A percentile compares a stretch with the other conserved stretches of the same genome.
These are phyloP conservation scores for Geranium incanum DNA, from an alignment of 441 rosid genomes.

Conservation along the genomic window DNA sequence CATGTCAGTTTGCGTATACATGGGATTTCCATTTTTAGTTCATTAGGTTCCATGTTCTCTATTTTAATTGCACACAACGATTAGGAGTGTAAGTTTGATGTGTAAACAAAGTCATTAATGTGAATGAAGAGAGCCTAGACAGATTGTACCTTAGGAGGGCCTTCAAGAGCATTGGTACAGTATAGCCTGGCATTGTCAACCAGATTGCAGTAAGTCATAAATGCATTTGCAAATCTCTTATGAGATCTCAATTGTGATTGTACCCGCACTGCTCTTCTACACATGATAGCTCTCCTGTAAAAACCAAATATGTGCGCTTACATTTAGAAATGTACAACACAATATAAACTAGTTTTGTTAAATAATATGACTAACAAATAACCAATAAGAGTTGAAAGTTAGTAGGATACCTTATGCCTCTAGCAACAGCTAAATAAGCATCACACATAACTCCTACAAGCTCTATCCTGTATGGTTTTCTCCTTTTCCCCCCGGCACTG, in stretches of 20 bases:
- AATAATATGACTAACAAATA: background rate
- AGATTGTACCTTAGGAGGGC: constrained; percentile 51
- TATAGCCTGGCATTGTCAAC: constrained; percentile 52
- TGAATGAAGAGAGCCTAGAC: background rate
- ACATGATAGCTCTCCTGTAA: constrained; percentile 67
- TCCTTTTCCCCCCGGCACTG: constrained; percentile 21
- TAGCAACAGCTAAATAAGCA: constrained; percentile 66
- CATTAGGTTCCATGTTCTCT: too few relatives aligned
- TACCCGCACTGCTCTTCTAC: constrained; percentile 70
- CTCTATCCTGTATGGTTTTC: constrained; percentile 23
- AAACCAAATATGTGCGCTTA: background rate
- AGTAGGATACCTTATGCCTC: constrained; percentile 64
- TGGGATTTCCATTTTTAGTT: too few relatives aligned
- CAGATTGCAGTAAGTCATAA: constrained; percentile 25
- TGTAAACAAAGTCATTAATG: background rate
- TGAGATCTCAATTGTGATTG: constrained; percentile 64
- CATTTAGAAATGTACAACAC: background rate
- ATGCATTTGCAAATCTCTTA: constrained; percentile 65
- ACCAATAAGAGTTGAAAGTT: background rate
- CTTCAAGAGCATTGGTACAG: constrained; percentile 56
- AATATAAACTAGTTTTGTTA: too few relatives aligned
- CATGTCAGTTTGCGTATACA: too few relatives aligned
- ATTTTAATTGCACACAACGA: background rate
- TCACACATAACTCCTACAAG: constrained; percentile 83
- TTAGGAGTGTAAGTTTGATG: background rate